Conservation (phyloP, 768 basidiomycete species). For the Nidularia pulvinata region DNA sequence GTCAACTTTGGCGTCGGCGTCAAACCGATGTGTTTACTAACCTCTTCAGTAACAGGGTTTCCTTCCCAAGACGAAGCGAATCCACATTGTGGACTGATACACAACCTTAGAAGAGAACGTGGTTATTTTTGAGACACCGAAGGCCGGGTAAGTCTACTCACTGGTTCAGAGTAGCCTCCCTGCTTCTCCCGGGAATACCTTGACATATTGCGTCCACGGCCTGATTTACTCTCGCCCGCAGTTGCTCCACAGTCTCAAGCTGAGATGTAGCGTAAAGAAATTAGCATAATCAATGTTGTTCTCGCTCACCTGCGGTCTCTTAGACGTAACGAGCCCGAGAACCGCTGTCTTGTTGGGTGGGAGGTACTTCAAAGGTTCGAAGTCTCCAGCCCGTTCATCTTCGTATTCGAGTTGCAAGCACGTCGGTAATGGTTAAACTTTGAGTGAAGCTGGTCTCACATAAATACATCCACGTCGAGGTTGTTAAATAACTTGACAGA, state of each 20-base stretch:
- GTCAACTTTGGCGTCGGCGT: neutral
- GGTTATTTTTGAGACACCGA: conserved; percentile 1
- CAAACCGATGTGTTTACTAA: conserved; percentile 7
- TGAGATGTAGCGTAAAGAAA: conserved; percentile 10
- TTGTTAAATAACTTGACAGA: conserved; percentile 54
- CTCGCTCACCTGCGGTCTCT: conserved; percentile 40
- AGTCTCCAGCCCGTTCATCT: conserved; percentile 61
- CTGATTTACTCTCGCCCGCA: conserved; percentile 50
- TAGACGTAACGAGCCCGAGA: conserved; percentile 49
- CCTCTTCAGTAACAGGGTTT: conserved; percentile 52
- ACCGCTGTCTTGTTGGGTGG: conserved; percentile 47
- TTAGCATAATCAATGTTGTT: too few species aligned
- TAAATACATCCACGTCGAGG: conserved; percentile 59
- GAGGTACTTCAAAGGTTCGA: conserved; percentile 51
- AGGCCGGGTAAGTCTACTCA: conserved; percentile 17
- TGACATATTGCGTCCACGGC: conserved; percentile 48
- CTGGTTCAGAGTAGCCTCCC: conserved; percentile 52
- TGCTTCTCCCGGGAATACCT: conserved; percentile 41
- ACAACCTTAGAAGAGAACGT: conserved; percentile 31
- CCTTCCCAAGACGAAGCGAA: conserved; percentile 62
- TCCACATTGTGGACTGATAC: conserved; percentile 64
- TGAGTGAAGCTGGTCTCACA: conserved; percentile 20
- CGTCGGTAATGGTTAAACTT: neutral
- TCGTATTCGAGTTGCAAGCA: conserved; percentile 58
- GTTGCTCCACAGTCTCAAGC: conserved; percentile 49